A percentile compares a stretch with the other conserved stretches of the same genome.
These are phyloP conservation scores for Calamus simplicifolius DNA, from an alignment of 176 grass and related monocot species.

Conservation along the genomic window DNA sequence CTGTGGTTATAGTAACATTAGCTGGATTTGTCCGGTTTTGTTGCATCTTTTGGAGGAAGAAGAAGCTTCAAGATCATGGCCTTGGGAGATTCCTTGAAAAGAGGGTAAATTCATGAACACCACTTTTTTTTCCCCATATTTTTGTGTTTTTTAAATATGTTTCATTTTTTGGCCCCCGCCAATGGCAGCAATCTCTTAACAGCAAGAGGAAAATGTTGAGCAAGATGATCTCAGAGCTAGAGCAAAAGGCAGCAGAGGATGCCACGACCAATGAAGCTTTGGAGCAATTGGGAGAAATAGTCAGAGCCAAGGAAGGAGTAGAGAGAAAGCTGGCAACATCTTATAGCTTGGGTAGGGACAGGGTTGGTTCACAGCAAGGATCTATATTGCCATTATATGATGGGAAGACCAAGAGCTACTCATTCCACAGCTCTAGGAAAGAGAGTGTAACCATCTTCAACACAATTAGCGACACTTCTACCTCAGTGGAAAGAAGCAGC, in stretches of 20 bases:
- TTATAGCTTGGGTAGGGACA: constrained; percentile 62
- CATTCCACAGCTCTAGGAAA: constrained; percentile 42
- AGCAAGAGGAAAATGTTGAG: constrained; percentile 44
- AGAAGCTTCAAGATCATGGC: constrained; percentile 52
- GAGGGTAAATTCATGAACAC: too few species aligned
- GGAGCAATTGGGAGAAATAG: constrained; percentile 53
- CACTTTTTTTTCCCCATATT: too few species aligned
- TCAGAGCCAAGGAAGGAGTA: constrained; percentile 57
- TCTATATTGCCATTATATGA: constrained; percentile 57
- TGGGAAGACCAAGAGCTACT: constrained; percentile 56
- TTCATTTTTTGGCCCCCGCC: constrained; percentile 1
- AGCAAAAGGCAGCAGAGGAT: constrained; percentile 44
- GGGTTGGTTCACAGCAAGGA: constrained; percentile 6
- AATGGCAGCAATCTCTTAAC: constrained; percentile 57
- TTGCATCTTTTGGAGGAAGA: constrained; percentile 76
- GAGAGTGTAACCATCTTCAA: constrained; percentile 52
- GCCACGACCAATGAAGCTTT: constrained; percentile 35
- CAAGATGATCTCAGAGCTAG: constrained; percentile 57
- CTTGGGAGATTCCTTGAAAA: constrained; percentile 47
- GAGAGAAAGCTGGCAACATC: constrained; percentile 50
- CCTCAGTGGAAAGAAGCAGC: constrained; percentile 27
- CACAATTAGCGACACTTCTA: constrained; percentile 33
- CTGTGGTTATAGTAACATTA: constrained; percentile 37
- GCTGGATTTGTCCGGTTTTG: constrained; percentile 41
- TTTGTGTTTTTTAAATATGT: background rate